These are phyloP conservation scores for Debaryomyces tyrocola DNA, from an alignment of 805 yeast species.

Conservation along the genomic window DNA sequence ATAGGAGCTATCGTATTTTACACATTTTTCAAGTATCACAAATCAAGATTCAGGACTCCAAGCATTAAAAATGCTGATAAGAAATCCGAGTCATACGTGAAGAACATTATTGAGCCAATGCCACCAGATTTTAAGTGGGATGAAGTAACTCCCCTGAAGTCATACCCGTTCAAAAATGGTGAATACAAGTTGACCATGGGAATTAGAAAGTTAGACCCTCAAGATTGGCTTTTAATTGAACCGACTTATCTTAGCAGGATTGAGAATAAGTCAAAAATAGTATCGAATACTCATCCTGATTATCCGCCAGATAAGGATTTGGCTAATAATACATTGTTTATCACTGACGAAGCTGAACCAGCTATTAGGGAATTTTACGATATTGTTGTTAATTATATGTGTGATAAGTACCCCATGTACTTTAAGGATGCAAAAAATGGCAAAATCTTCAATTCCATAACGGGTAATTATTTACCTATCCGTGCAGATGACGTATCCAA, in stretches of 20 bases:
- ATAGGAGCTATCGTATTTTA: too few species aligned
- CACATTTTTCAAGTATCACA: too few species aligned
- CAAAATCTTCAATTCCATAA: slow-evolving; percentile 26
- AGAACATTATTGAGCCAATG: slow-evolving; percentile 15
- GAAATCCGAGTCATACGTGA: not conserved
- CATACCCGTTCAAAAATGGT: slow-evolving; percentile 59
- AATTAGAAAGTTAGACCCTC: slow-evolving; percentile 38
- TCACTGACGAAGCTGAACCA: slow-evolving; percentile 30
- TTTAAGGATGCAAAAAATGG: slow-evolving; percentile 19
- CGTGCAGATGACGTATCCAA: slow-evolving; percentile 5
- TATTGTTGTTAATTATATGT: slow-evolving; percentile 29
- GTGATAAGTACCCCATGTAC: slow-evolving; percentile 40
- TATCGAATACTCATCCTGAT: slow-evolving; percentile 31
- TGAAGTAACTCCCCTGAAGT: slow-evolving; percentile 19
- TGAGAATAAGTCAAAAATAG: slow-evolving; percentile 26
- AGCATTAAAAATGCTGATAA: too few species aligned
- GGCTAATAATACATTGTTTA: slow-evolving; percentile 29
- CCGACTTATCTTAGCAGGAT: slow-evolving; percentile 28
- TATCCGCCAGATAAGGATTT: slow-evolving; percentile 28
- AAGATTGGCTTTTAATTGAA: slow-evolving; percentile 44
- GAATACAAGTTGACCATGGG: slow-evolving; percentile 66
- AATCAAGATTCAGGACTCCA: too few species aligned
- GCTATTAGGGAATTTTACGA: slow-evolving; percentile 39
- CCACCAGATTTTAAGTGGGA: slow-evolving; percentile 26
- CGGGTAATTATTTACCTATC: slow-evolving; percentile 21